phyloP scores from a whole-genome alignment of 2,329 filamentous ascomycete species.

The Purpureocillium lavendulum region DNA sequence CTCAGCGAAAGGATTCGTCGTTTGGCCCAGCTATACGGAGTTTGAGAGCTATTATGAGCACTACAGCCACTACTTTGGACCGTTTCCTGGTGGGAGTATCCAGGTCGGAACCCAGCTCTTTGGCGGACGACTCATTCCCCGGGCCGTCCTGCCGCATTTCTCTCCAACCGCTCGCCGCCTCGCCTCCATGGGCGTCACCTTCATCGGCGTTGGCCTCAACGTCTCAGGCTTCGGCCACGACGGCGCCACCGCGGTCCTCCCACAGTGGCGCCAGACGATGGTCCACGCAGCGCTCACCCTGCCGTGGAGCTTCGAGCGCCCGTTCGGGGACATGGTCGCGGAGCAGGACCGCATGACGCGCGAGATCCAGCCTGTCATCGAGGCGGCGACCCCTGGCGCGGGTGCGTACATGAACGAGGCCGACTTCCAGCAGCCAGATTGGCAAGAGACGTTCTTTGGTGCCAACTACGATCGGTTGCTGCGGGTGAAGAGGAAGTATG shows the following conservation, averaged over 20 bases:
- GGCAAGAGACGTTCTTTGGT: conserved; percentile 37
- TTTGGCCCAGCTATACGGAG: conserved; percentile 10
- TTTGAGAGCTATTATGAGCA: conserved; percentile 28
- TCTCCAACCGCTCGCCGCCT: conserved; percentile 7
- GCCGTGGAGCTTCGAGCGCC: conserved; percentile 17
- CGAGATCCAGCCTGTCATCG: conserved; percentile 15
- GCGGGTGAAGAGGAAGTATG: conserved; percentile 38
- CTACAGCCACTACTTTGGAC: conserved; percentile 31
- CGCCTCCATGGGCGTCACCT: conserved; percentile 14
- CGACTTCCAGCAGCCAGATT: conserved; percentile 38
- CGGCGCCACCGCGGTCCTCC: conserved; percentile 27
- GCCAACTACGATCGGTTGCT: conserved; percentile 31
- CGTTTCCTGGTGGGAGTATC: conserved; percentile 27
- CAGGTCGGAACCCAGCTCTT: conserved; percentile 17
- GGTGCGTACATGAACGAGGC: conserved; percentile 45
- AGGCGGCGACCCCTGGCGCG: conserved; percentile 23
- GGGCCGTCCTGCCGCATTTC: conserved; percentile 17
- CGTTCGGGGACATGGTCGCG: conserved; percentile 18
- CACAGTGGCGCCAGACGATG: conserved; percentile 29
- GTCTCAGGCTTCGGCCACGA: conserved; percentile 16
- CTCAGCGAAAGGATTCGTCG: conserved; percentile 7
- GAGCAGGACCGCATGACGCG: conserved; percentile 21
- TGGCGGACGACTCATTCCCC: conserved; percentile 34
- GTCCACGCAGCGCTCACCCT: conserved; percentile 19
- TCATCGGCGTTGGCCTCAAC: conserved; percentile 18